Conservation (phyloP, 1,284 basidiomycete genomes). For the Ceratobasidium sp. region DNA sequence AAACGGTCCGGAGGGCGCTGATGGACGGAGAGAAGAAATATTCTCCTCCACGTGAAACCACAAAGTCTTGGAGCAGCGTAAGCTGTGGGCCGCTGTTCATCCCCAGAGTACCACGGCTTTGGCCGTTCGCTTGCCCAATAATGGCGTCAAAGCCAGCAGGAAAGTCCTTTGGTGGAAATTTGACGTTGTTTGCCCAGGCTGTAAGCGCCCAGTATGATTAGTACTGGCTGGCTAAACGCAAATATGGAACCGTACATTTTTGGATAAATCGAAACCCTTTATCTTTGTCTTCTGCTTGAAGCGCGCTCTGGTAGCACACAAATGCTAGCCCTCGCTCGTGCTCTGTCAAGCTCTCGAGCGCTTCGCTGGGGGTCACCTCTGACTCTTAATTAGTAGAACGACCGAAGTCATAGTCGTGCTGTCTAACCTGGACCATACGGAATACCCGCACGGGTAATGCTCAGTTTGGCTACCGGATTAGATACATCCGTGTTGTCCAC, state of each 20-base stretch:
- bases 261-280: constrained; percentile 70
- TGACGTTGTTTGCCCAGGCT: constrained; percentile 55
- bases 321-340: constrained; percentile 66
- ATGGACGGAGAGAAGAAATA: constrained; percentile 65
- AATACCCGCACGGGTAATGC: constrained; percentile 19
- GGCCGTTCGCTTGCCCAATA: constrained; percentile 62
- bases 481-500: no score
- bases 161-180: constrained; percentile 51
- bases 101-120: constrained; percentile 59
- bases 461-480: not conserved
- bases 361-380: constrained; percentile 60
- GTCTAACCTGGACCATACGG: constrained; percentile 19
- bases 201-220: not conserved
- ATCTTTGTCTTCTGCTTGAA: no score
- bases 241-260: constrained; percentile 52
- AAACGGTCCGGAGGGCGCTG: constrained; percentile 56
- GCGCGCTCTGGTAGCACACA: constrained; percentile 65
- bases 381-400: not conserved
- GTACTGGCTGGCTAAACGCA: not conserved
- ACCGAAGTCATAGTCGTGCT: not conserved
- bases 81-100: constrained; percentile 55
- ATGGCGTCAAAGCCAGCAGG: constrained; percentile 57
- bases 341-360: constrained; percentile 57
- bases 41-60: constrained; percentile 61
- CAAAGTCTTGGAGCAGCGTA: constrained; percentile 53